These are phyloP conservation scores for Camelina sativa DNA, from an alignment of 345 rosid species.

Conservation along the genomic window DNA sequence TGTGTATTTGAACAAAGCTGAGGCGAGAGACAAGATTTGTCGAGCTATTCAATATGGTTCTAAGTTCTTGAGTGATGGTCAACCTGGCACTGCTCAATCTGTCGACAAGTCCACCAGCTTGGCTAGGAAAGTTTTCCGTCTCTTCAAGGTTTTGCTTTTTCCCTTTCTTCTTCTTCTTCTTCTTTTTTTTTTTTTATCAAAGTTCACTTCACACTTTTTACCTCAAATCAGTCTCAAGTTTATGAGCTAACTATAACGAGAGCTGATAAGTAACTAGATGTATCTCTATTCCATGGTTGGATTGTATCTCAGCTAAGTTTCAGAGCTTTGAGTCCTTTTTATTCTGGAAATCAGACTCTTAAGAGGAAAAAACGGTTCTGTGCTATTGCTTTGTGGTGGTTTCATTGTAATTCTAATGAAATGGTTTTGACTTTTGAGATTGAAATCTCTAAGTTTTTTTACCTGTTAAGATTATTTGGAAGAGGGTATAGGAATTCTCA, in stretches of 20 bases:
- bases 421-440: no score
- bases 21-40: constrained; percentile 98
- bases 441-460: neutral
- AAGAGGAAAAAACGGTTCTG: neutral
- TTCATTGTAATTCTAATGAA: neutral
- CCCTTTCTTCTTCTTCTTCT: neutral
- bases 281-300: neutral
- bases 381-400: neutral
- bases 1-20: constrained; percentile 90
- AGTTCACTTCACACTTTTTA: neutral
- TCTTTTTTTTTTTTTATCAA: neutral
- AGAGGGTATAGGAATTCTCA: no score
- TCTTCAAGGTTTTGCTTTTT: constrained; percentile 63
- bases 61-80: constrained; percentile 80
- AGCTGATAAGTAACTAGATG: neutral
- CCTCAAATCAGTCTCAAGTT: neutral
- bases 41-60: constrained; percentile 98
- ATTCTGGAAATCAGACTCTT: neutral
- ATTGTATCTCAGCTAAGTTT: neutral
- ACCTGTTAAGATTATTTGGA: neutral
- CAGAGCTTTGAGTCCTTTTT: no score
- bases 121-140: constrained; percentile 96
- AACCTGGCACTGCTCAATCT: constrained; percentile 89
- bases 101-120: constrained; percentile 94
- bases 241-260: neutral